Evolutionary conservation across 2,329 filamentous ascomycete genomes (phyloP).

Genomic region (Penicillium sp.): DNA sequence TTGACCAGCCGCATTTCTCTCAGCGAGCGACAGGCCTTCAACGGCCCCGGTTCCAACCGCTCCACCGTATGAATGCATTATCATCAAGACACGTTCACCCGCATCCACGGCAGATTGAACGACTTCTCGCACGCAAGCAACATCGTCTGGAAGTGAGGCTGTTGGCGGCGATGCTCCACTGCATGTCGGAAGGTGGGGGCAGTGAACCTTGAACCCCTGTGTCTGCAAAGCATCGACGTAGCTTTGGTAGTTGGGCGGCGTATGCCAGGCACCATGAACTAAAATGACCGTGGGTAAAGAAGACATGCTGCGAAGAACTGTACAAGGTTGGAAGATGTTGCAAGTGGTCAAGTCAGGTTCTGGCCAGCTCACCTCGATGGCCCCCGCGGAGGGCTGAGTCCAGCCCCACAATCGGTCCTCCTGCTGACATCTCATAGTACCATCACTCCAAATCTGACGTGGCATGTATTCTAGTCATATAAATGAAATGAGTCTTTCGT

Average conservation of each 20-base stretch:
- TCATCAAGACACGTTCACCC: constrained; percentile 21
- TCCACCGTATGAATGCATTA: constrained; percentile 35
- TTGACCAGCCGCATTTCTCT: constrained; percentile 8
- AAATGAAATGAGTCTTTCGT: no score
- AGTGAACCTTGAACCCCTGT: constrained; percentile 23
- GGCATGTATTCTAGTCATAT: no score
- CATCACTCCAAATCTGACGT: no score
- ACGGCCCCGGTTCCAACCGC: constrained; percentile 26
- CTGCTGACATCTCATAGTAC: no score
- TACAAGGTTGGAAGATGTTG: background rate
- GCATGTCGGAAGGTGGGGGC: constrained; percentile 21
- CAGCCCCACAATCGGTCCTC: no score
- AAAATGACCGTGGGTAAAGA: constrained; percentile 20
- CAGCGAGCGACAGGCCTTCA: constrained; percentile 14
- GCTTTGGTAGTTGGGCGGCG: constrained; percentile 15
- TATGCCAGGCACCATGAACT: constrained; percentile 29
- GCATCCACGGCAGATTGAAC: constrained; percentile 8
- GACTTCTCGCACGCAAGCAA: constrained; percentile 9
- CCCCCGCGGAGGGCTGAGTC: no score
- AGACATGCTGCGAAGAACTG: background rate
- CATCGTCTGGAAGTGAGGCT: constrained; percentile 14
- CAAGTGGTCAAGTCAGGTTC: background rate
- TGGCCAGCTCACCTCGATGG: background rate
- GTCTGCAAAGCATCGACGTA: constrained; percentile 17
- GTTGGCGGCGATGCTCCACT: constrained; percentile 14